Conservation (phyloP, 352 stramenopile species). For the Phytophthora sojae region DNA sequence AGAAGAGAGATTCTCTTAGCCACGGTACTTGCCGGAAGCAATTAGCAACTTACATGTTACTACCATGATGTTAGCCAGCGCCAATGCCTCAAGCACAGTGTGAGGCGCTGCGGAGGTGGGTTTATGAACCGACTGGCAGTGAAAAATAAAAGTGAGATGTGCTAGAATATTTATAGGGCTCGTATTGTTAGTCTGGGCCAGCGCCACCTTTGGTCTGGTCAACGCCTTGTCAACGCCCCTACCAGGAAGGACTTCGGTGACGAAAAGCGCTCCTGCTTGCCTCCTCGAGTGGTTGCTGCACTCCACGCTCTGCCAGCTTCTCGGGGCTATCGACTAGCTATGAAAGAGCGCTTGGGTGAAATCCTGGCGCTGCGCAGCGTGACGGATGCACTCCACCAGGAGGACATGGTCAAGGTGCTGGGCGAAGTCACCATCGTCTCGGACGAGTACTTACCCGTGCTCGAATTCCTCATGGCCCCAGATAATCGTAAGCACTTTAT, state of each 20-base stretch:
- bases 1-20: too few relatives aligned
- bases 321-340: slow-evolving; percentile 17
- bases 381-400: slow-evolving; percentile 49
- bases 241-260: background rate
- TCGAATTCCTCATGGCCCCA: slow-evolving; percentile 68
- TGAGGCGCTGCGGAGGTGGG: too few relatives aligned
- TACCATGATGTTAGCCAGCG: too few relatives aligned
- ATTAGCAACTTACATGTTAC: background rate
- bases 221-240: background rate
- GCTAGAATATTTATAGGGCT: too few relatives aligned
- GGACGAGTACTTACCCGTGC: slow-evolving; percentile 64
- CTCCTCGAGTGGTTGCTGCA: slow-evolving; percentile 3
- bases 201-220: background rate
- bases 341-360: slow-evolving; percentile 59
- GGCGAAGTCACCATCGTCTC: slow-evolving; percentile 56
- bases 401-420: slow-evolving; percentile 61
- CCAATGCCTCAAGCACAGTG: too few relatives aligned
- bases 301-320: background rate
- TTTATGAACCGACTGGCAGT: too few relatives aligned
- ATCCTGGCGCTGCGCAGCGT: slow-evolving; percentile 55
- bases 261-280: slow-evolving; percentile 13
- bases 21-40: too few relatives aligned
- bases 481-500: slow-evolving; percentile 55
- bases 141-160: too few relatives aligned
- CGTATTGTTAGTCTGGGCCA: too few relatives aligned